Conservation (phyloP, 2,329 filamentous ascomycete species). For the Bipolaris victoriae region DNA sequence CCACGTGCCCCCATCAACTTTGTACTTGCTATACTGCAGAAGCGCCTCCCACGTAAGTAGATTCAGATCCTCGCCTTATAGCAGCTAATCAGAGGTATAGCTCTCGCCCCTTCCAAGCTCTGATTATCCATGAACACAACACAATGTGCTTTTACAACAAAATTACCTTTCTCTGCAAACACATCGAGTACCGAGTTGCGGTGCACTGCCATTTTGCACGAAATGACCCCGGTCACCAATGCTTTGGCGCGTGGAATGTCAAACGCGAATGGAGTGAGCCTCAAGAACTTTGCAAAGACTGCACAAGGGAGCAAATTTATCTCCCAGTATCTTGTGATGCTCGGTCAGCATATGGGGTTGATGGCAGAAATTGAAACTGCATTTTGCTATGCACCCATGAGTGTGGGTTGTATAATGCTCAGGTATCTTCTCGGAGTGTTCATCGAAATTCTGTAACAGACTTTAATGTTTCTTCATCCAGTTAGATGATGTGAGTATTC, state of each 20-base stretch:
- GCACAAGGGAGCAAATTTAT: slow-evolving; percentile 1
- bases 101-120: background rate
- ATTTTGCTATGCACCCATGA: too few species aligned
- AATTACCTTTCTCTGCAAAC: slow-evolving; percentile 69
- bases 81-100: slow-evolving; percentile 2
- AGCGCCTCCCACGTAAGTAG: slow-evolving; percentile 2
- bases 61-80: background rate
- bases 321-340: background rate
- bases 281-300: slow-evolving; percentile 21
- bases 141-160: slow-evolving; percentile 75
- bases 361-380: background rate
- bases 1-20: background rate
- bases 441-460: background rate
- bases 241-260: slow-evolving; percentile 70
- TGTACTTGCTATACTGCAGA: background rate
- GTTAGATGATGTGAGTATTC: background rate
- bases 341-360: background rate
- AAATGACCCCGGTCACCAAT: slow-evolving; percentile 73
- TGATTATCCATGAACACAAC: background rate
- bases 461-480: background rate
- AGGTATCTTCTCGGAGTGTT: background rate
- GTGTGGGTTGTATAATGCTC: background rate
- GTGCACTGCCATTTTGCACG: slow-evolving; percentile 77
- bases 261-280: slow-evolving; percentile 62
- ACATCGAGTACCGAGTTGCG: slow-evolving; percentile 65